A percentile compares a stretch with the other conserved stretches of the same genome.
These are phyloP conservation scores for Solanum pennellii DNA, from an alignment of 257 asterid species.

Conservation along the genomic window DNA sequence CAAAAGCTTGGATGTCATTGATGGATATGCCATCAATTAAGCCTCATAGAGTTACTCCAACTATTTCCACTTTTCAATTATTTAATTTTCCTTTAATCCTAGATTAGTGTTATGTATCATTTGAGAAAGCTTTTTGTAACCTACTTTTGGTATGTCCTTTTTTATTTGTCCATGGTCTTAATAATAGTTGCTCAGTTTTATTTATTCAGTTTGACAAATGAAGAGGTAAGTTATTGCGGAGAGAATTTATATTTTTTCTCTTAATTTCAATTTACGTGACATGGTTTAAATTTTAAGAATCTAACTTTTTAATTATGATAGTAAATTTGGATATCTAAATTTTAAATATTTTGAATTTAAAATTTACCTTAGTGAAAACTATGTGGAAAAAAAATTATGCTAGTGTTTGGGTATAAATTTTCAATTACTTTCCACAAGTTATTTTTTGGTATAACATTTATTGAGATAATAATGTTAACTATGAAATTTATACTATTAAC, in stretches of 20 bases:
- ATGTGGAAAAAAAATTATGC: too few species aligned
- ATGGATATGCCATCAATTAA: background rate
- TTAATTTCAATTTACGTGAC: fast-evolving
- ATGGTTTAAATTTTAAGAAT: too few species aligned
- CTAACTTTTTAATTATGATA: background rate
- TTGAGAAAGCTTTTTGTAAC: background rate
- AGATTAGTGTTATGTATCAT: background rate
- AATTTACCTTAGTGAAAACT: background rate
- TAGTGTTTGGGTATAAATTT: too few species aligned
- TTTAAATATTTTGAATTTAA: too few species aligned
- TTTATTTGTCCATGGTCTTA: background rate
- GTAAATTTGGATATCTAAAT: background rate
- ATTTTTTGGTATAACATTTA: background rate
- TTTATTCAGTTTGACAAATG: background rate
- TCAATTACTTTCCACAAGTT: too few species aligned
- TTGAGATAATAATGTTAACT: too few species aligned
- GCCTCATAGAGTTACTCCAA: background rate
- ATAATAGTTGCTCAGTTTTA: background rate
- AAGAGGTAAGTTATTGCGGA: background rate
- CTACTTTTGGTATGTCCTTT: background rate
- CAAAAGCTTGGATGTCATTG: background rate
- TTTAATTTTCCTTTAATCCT: background rate
- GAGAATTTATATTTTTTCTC: background rate
- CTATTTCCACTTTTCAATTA: background rate
- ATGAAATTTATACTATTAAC: background rate